Evolutionary conservation across 2,329 filamentous ascomycete species (phyloP).

Genomic region (Helicocarpus griseus): DNA sequence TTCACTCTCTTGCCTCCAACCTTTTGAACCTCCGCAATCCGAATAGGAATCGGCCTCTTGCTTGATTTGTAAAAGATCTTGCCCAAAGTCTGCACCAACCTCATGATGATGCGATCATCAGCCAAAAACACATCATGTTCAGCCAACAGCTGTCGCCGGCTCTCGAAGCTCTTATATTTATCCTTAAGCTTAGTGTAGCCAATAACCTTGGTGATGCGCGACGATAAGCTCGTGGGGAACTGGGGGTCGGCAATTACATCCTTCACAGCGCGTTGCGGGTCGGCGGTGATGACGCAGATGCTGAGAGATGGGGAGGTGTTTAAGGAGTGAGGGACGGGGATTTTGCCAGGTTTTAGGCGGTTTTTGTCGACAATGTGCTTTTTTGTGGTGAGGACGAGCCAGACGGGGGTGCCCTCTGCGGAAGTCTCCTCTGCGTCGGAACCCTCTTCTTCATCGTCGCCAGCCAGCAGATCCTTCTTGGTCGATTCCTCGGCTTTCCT

Average conservation of each 20-base stretch:
- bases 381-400: conserved; percentile 55
- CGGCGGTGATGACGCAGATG: conserved; percentile 79
- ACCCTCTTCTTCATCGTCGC: conserved; percentile 36
- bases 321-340: conserved; percentile 66
- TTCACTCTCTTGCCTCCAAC: conserved; percentile 51
- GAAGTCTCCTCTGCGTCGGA: conserved; percentile 36
- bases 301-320: conserved; percentile 56
- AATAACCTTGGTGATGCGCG: conserved; percentile 65
- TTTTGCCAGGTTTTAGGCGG: conserved; percentile 74
- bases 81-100: conserved; percentile 67
- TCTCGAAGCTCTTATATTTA: conserved; percentile 85
- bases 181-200: conserved; percentile 76
- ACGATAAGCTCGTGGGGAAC: conserved; percentile 58
- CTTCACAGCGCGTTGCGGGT: conserved; percentile 79
- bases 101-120: conserved; percentile 70
- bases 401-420: conserved; percentile 45
- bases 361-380: conserved; percentile 62
- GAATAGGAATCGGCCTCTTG: conserved; percentile 81
- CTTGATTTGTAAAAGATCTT: conserved; percentile 86
- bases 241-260: conserved; percentile 67
- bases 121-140: conserved; percentile 93
- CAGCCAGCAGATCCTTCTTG: conserved; percentile 47
- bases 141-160: conserved; percentile 66
- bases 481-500: conserved; percentile 39
- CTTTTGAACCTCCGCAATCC: conserved; percentile 56